Conservation (phyloP, 225 moss, liverwort and hornwort genomes). For the Neckera pumila region DNA sequence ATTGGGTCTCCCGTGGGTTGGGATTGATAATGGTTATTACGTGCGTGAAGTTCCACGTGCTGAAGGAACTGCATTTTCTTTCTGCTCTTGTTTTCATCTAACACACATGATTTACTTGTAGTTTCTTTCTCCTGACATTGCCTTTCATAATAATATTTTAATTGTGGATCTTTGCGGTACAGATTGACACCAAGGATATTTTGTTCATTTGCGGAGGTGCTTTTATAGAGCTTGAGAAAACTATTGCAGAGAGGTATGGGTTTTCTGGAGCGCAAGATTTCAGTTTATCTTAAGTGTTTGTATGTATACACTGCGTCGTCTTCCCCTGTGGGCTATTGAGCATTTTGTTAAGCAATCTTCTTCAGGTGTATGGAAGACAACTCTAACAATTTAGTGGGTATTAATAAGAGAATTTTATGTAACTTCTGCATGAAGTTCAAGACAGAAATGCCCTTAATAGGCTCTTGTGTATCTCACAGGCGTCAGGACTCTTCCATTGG, state of each 20-base stretch:
- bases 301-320: not conserved
- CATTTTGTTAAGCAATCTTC: not conserved
- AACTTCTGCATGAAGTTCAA: not conserved
- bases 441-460: not conserved
- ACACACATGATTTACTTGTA: not conserved
- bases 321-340: not conserved
- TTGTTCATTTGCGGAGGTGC: conserved; percentile 98
- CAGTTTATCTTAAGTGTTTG: not conserved
- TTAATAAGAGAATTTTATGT: not conserved
- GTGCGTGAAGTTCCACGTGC: not conserved
- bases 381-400: not conserved
- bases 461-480: conserved; percentile 21
- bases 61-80: not conserved
- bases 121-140: not conserved
- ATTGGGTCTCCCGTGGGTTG: not conserved
- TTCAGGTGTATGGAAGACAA: not conserved
- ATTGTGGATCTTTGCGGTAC: not conserved
- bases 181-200: conserved; percentile 98
- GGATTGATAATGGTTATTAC: not conserved
- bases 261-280: not conserved
- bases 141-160: not conserved
- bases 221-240: conserved; percentile 96
- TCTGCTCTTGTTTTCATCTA: not conserved
- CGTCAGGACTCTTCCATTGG: conserved; percentile 97
- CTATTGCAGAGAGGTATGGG: conserved; percentile 80